A percentile compares a stretch with the other conserved stretches of the same genome.
Evolutionary conservation across 2,329 filamentous ascomycete species (phyloP).

Genomic region (Colletotrichum higginsianum): DNA sequence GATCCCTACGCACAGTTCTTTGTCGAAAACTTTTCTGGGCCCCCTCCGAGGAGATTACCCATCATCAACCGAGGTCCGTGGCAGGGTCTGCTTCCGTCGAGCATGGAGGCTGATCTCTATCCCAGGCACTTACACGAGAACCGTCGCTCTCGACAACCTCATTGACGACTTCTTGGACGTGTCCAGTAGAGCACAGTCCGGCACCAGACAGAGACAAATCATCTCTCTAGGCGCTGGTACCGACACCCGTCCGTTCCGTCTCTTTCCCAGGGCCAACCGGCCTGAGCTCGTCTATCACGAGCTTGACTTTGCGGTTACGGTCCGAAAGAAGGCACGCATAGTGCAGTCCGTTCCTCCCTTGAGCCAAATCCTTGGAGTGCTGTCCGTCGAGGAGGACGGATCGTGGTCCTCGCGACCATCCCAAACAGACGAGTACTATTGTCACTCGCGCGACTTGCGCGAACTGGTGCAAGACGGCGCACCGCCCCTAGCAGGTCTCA

Average conservation of each 20-base stretch:
- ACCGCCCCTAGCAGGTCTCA: constrained; percentile 55
- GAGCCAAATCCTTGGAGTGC: constrained; percentile 55
- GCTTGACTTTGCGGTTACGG: constrained; percentile 87
- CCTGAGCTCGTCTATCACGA: constrained; percentile 84
- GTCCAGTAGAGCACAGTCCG: constrained; percentile 46
- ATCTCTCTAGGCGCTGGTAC: constrained; percentile 94
- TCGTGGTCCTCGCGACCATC: constrained; percentile 61
- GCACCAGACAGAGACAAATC: constrained; percentile 74
- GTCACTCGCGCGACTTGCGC: constrained; percentile 80
- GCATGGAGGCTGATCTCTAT: constrained; percentile 41
- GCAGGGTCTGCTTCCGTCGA: constrained; percentile 41
- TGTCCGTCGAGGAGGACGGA: constrained; percentile 48
- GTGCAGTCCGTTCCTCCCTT: constrained; percentile 63
- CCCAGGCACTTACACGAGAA: constrained; percentile 92
- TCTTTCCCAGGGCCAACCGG: constrained; percentile 66
- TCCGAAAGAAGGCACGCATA: constrained; percentile 73
- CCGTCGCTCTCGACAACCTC: constrained; percentile 84
- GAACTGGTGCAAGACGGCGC: constrained; percentile 59
- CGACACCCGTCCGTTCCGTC: constrained; percentile 88
- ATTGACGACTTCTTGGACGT: constrained; percentile 78
- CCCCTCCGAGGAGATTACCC: constrained; percentile 78
- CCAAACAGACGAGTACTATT: constrained; percentile 63
- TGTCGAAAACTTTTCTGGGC: constrained; percentile 64
- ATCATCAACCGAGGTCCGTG: constrained; percentile 91
- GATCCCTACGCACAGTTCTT: constrained; percentile 85